Percentiles rank a stretch among this genome's conserved stretches.
Conservation (phyloP, 495 filamentous ascomycete genomes). For the Penicillium macrosclerotiorum region DNA sequence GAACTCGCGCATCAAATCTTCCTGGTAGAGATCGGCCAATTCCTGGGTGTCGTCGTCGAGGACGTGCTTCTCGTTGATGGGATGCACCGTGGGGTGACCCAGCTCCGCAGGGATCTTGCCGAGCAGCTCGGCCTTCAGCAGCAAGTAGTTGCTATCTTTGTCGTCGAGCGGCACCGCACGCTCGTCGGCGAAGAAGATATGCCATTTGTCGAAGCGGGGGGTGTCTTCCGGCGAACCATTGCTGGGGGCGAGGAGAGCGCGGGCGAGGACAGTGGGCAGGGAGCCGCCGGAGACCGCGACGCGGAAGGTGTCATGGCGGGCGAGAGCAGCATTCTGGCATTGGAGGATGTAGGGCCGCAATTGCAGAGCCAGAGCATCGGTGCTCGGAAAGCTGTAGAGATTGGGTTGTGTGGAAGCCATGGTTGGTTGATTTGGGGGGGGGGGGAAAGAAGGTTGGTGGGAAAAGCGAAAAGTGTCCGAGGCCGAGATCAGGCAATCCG, state of each 20-base stretch:
- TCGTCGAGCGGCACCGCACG: constrained; percentile 89
- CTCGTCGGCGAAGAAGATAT: constrained; percentile 98
- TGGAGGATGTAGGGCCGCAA: constrained; percentile 79
- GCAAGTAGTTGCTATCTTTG: constrained; percentile 87
- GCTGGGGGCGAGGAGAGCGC: constrained; percentile 66
- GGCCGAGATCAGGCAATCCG: not conserved
- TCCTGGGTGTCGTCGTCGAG: constrained; percentile 85
- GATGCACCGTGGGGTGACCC: constrained; percentile 66
- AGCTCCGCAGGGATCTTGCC: constrained; percentile 73
- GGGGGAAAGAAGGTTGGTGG: constrained; percentile 2
- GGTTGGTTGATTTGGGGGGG: constrained; percentile 11
- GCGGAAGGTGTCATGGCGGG: constrained; percentile 81
- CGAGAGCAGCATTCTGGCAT: constrained; percentile 72
- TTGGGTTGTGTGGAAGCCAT: constrained; percentile 62
- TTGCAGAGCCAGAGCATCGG: constrained; percentile 65
- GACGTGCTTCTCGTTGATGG: constrained; percentile 70
- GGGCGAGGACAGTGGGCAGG: constrained; percentile 80
- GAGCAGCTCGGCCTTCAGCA: constrained; percentile 82
- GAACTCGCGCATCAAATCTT: constrained; percentile 78
- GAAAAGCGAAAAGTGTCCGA: not conserved
- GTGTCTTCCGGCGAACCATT: constrained; percentile 57
- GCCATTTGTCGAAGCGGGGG: constrained; percentile 82
- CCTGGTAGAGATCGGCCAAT: constrained; percentile 90
- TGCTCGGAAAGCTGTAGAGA: constrained; percentile 75
- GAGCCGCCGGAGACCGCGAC: constrained; percentile 94